Conservation (phyloP, 169 alveolate genomes). For the Perkinsus olseni region DNA sequence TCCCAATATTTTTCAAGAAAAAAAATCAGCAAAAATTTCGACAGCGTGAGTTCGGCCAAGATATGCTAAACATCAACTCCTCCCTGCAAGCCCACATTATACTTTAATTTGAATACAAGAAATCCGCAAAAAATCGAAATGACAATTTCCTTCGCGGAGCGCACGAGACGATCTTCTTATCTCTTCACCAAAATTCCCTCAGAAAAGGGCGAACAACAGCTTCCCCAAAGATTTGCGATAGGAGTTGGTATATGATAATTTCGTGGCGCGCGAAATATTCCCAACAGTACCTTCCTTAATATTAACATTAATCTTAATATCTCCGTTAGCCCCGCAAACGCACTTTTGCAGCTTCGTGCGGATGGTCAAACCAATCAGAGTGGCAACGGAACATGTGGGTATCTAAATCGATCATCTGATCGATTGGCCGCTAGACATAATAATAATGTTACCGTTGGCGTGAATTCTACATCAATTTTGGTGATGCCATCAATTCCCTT, state of each 20-base stretch:
- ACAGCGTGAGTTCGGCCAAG: too few relatives aligned
- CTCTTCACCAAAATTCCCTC: too few relatives aligned
- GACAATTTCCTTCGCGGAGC: too few relatives aligned
- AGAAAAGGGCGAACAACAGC: too few relatives aligned
- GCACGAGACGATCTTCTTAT: too few relatives aligned
- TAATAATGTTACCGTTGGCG: conserved; percentile 60
- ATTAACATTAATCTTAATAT: background rate
- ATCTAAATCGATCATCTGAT: background rate
- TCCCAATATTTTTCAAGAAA: too few relatives aligned
- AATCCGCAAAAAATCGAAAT: too few relatives aligned
- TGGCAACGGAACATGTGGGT: conserved; percentile 63
- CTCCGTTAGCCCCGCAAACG: conserved; percentile 31
- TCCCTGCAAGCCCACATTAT: too few relatives aligned
- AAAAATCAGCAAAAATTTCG: too few relatives aligned
- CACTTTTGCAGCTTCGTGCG: conserved; percentile 56
- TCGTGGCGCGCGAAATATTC: background rate
- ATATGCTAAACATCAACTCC: too few relatives aligned
- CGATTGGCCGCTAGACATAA: background rate
- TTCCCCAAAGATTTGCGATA: background rate
- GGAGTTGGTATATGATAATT: background rate
- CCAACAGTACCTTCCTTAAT: background rate
- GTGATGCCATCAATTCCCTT: conserved; percentile 10
- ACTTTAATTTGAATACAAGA: too few relatives aligned
- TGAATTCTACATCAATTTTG: conserved; percentile 41
- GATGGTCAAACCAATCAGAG: conserved; percentile 64